Conservation (phyloP, 2,329 filamentous ascomycete species). For the Fusarium albidum region DNA sequence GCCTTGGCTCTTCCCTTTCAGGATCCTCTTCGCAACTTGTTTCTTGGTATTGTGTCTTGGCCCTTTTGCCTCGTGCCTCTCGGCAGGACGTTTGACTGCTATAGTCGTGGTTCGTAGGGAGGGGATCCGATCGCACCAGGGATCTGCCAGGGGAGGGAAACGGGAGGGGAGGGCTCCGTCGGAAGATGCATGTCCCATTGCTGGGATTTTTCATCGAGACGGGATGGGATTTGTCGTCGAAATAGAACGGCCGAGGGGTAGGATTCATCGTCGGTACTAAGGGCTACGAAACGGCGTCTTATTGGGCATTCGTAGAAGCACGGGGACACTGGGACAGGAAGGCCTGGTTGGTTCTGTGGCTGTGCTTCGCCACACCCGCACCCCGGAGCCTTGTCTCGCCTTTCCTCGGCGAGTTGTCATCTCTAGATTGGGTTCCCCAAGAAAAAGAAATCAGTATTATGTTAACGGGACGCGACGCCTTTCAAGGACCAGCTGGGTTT, state of each 20-base stretch:
- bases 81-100: constrained; percentile 4
- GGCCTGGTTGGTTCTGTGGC: constrained; percentile 27
- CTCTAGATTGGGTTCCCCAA: not conserved
- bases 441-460: not conserved
- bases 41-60: constrained; percentile 22
- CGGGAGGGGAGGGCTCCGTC: constrained; percentile 5
- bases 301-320: constrained; percentile 14
- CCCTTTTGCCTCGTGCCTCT: constrained; percentile 16
- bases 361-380: constrained; percentile 37
- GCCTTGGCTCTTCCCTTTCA: constrained; percentile 20
- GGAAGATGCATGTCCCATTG: constrained; percentile 10
- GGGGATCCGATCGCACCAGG: not conserved
- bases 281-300: constrained; percentile 1
- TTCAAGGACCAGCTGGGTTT: constrained; percentile 9
- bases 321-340: constrained; percentile 3
- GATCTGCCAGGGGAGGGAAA: constrained; percentile 20
- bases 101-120: constrained; percentile 19
- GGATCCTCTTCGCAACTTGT: constrained; percentile 7
- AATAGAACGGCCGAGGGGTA: constrained; percentile 20
- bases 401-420: constrained; percentile 17
- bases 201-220: constrained; percentile 9
- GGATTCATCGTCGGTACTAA: constrained; percentile 4
- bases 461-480: constrained; percentile 11
- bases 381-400: constrained; percentile 29
- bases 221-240: constrained; percentile 25